These are phyloP conservation scores for Podospora fimiseda DNA, from an alignment of 495 filamentous ascomycete genomes.

Conservation along the genomic window DNA sequence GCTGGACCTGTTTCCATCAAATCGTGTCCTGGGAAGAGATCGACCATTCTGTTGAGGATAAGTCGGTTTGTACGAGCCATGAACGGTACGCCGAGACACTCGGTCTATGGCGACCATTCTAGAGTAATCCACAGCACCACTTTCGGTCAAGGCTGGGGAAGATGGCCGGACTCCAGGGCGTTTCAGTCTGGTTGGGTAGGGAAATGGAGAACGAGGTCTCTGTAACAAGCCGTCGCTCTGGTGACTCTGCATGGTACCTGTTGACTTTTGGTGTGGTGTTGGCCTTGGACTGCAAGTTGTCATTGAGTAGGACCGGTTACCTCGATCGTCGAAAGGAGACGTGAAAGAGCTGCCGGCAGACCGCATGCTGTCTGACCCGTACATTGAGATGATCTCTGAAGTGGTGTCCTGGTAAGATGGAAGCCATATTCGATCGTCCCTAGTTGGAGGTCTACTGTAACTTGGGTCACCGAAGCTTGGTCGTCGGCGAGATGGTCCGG, in stretches of 20 bases:
- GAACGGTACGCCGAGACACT: conserved; percentile 35
- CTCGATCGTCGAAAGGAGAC: conserved; percentile 31
- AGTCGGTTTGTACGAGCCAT: conserved; percentile 37
- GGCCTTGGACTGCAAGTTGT: conserved; percentile 47
- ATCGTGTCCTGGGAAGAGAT: conserved; percentile 24
- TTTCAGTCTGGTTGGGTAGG: conserved; percentile 58
- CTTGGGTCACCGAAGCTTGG: conserved; percentile 5
- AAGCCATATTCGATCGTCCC: conserved; percentile 28
- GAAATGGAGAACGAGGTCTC: conserved; percentile 56
- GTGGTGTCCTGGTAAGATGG: conserved; percentile 38
- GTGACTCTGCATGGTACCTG: conserved; percentile 44
- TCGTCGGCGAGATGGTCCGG: conserved; percentile 9
- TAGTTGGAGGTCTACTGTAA: background rate
- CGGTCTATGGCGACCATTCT: conserved; percentile 46
- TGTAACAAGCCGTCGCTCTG: conserved; percentile 32
- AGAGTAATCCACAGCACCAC: conserved; percentile 41
- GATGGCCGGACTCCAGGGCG: conserved; percentile 58
- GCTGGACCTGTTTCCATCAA: conserved; percentile 32
- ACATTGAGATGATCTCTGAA: conserved; percentile 44
- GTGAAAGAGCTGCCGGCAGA: conserved; percentile 35
- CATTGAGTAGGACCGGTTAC: conserved; percentile 53
- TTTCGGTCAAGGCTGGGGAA: conserved; percentile 54
- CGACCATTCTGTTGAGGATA: conserved; percentile 33
- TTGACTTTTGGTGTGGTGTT: conserved; percentile 48
- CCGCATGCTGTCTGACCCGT: conserved; percentile 39